Evolutionary conservation across 495 filamentous ascomycete species (phyloP), one percentile per base, ranked within the genome.

Genomic region (Aspergillus coremiiformis): DNA sequence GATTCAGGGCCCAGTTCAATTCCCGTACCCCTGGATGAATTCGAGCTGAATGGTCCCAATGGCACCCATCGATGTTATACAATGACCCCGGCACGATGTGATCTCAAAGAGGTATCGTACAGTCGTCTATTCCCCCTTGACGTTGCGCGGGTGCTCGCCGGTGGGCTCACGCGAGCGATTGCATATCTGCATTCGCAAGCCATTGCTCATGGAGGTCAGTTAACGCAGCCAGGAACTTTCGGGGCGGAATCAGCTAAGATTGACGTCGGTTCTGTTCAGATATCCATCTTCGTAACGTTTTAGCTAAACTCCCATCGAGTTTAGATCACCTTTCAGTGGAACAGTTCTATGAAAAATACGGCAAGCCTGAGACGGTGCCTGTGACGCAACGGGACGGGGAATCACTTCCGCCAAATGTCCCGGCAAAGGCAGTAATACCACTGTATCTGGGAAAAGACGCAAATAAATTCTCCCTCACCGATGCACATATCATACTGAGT

Each of bases 211-310:
- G 66, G 67, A 54, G 68, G 58, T 66, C 35, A 35, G 52, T 55
- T 15, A 48, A 29, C 11, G 14, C 12, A 1, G 35, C 39, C 33
- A 41, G 6, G 17, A 39, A 19, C 10, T 4, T 5, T 24, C 51
- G 35, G 30, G 12, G 4, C 26, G 11, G 14, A 22, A 10, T 17
- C 11, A 48, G 20, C 53, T 49, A 41, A 56, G 37, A 37, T 46
- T 23, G 21, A 9, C 30, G 9, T 2, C 12, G 26, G 12, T 39
- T 44, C 24, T 33, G 11, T 55, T 35, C 56, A 69, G 64, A 73
- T 58, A 55, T 74, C 30, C 69, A 72, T 52, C 45, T 72, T 5
- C 48, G 58, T 15, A 74, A 73, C 23, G 39, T 68, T n/a, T 48
- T 74, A 12, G 51, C 69, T 22, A 67, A 70, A 24, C 57, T 72